Base-by-base conservation (phyloP, 139 green algal species). In the Edaphochlamys debaryana region DNA sequence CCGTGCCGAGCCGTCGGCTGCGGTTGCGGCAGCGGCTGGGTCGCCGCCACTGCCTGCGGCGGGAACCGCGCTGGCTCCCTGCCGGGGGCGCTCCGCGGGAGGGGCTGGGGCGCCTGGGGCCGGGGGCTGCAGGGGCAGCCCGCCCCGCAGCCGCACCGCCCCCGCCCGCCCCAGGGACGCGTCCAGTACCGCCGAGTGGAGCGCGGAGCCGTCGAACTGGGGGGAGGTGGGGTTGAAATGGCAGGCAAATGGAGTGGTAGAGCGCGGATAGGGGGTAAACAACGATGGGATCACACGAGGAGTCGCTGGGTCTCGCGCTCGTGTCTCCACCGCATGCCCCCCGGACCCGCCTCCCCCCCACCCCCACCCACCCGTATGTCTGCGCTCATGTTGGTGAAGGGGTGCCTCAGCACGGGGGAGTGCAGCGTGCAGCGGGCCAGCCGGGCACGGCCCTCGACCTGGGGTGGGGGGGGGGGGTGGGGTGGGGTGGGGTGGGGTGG, bases 141-240 rank as follows among this genome's bases (percentile, higher is more conserved):
- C 83, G 42, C 96, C 95, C 0, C 76, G 79, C 8, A 95, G 64
- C 2, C 83, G 70, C 29, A 98, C 74, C 56, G 81, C 50, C 23
- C 95, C 95, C 36, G 87, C 88, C 56, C 88, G 87, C 38, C 96
- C 95, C 17, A 95, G 85, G 3, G 87, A 79, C 3, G 91, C 95
- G n/a, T 97, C 94, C 62, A 98, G 52, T 4, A 73, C 52, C 37
- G 95, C 85, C 6, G 95, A 89, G 22, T 66, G 45, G 63, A 92
- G 83, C 30, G 66, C 56, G 38, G 25, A 27, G 38, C 85, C 85
- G 37, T 89, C 85, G 79, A 89, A 89, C 85, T 89, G 78, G 60
- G 94, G 69, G 73, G 9, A 3, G 37, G 54, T 32, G 56, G 56
- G 11, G 20, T 29, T 60, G 52, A 60, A 60, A 20, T 17, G 20